A percentile compares a stretch with the other conserved stretches of the same genome.
Evolutionary conservation across 1,139 yeast species (phyloP).

Genomic region (Pichia norvegensis): DNA sequence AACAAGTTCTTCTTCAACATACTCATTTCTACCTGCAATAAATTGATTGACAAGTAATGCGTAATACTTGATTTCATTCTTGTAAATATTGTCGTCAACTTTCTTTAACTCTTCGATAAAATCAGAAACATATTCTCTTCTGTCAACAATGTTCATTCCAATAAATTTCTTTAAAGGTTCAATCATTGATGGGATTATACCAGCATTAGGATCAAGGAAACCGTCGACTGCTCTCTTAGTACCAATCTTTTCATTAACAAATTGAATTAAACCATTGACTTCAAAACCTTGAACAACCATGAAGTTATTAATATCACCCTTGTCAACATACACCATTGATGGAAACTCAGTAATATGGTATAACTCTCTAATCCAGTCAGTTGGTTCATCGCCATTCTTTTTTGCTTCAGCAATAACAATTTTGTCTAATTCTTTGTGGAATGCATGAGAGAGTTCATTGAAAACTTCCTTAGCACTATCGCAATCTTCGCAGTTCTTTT

Average conservation of each 20-base stretch:
- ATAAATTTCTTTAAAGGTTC: slow-evolving; percentile 35
- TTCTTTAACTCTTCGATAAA: slow-evolving; percentile 26
- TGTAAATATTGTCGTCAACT: slow-evolving; percentile 18
- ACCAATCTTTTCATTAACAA: slow-evolving; percentile 45
- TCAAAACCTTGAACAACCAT: slow-evolving; percentile 34
- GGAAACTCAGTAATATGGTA: slow-evolving; percentile 46
- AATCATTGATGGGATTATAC: slow-evolving; percentile 35
- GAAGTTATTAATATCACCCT: slow-evolving; percentile 37
- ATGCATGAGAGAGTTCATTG: slow-evolving; percentile 16
- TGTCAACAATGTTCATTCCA: slow-evolving; percentile 16
- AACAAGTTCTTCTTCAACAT: slow-evolving; percentile 41
- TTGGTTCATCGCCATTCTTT: slow-evolving; percentile 39
- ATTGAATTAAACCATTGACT: slow-evolving; percentile 38
- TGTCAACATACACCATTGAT: slow-evolving; percentile 43
- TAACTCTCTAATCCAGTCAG: slow-evolving; percentile 35
- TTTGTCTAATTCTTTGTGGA: slow-evolving; percentile 16
- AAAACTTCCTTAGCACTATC: slow-evolving; percentile 7
- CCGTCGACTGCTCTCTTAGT: slow-evolving; percentile 52
- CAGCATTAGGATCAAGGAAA: slow-evolving; percentile 43
- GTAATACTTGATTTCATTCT: slow-evolving; percentile 37
- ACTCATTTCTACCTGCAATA: slow-evolving; percentile 39
- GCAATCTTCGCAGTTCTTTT: slow-evolving; percentile 17
- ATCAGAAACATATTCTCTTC: slow-evolving; percentile 25
- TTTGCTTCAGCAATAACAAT: slow-evolving; percentile 39
- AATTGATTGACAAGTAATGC: slow-evolving; percentile 43